Evolutionary conservation across 345 rosid species (phyloP), one percentile per base, ranked within the genome.

Genomic region (Populus deltoides): DNA sequence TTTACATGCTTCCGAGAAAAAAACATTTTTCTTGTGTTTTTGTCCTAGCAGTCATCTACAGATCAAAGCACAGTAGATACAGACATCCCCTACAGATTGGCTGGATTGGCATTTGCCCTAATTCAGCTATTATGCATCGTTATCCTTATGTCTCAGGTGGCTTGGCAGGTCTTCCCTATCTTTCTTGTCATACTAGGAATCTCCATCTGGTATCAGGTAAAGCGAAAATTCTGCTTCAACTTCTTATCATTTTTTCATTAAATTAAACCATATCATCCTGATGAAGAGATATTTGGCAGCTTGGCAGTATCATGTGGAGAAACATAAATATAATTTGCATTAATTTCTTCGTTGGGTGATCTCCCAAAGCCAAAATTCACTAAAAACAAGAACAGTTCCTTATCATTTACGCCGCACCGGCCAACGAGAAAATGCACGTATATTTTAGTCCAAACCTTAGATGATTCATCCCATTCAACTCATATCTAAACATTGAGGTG

Each of bases 11-110:
- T 24, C 11, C 11, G 0, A 17, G 29, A 61, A 29, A 33, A 7
- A 27, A 38, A 16, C 8, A 18, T 8, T 25, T 3, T 24, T 41
- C 6, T 22, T 25, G 39, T 8, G 22, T 29, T 25, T 68, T 18
- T 70, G 41, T 68, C 27, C 76, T 85, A 1, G 62, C 89, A 92
- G 92, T 87, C 94, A 70, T 92, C 94, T 4, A 89, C 86, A 18
- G 94, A 92, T 81, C 97, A 92, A 85, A 87, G 91, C 85, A 87
- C 89, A 31, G 88, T 92, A 51, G 94, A 92, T 82, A 88, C 90
- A 7, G 92, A 92, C 80, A 90, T 92, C 79, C 94, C 97, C 8
- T 90, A 87, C 85, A 88, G 93, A 79, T 80, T 92, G 76, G 94
- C 92, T 3, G 97, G 97, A 65, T 69, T 92, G 67, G 91, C 90